Percentiles rank a stretch among this genome's conserved stretches.
Conservation (phyloP, 148 eudicot genomes). For the Suaeda aralocaspica region DNA sequence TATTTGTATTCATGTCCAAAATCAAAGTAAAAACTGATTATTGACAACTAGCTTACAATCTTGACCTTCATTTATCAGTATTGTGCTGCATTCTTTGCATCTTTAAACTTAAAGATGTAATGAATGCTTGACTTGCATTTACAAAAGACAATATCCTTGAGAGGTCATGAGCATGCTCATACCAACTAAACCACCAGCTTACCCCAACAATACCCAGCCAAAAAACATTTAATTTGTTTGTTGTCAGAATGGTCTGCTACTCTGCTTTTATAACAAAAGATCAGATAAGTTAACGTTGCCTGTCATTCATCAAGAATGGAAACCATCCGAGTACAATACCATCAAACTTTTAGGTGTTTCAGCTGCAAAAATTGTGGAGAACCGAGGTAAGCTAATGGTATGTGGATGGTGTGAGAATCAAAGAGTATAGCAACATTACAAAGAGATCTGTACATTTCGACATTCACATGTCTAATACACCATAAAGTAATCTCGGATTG, state of each 20-base stretch:
- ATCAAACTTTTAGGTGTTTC: constrained; percentile 10
- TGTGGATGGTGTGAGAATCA: constrained; percentile 1
- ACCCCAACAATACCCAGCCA: too few species aligned
- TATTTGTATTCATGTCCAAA: neutral
- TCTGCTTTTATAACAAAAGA: neutral
- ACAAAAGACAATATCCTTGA: too few species aligned
- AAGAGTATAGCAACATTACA: neutral
- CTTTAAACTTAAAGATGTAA: neutral
- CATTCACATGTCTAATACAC: constrained; percentile 1
- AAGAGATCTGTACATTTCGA: constrained; percentile 23
- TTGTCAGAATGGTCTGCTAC: too few species aligned
- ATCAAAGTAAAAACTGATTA: neutral
- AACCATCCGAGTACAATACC: neutral
- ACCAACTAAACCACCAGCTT: too few species aligned
- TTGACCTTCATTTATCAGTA: neutral
- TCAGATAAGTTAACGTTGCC: neutral
- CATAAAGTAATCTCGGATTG: constrained; percentile 75
- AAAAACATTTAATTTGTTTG: too few species aligned
- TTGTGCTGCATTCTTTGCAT: neutral
- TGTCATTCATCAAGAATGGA: neutral
- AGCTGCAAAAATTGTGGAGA: neutral
- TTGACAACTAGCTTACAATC: neutral
- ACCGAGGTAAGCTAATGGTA: neutral
- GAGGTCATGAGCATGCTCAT: too few species aligned
- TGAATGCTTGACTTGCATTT: too few species aligned